Base-by-base conservation (phyloP, 768 basidiomycete species). In the Ramaria sp. region DNA sequence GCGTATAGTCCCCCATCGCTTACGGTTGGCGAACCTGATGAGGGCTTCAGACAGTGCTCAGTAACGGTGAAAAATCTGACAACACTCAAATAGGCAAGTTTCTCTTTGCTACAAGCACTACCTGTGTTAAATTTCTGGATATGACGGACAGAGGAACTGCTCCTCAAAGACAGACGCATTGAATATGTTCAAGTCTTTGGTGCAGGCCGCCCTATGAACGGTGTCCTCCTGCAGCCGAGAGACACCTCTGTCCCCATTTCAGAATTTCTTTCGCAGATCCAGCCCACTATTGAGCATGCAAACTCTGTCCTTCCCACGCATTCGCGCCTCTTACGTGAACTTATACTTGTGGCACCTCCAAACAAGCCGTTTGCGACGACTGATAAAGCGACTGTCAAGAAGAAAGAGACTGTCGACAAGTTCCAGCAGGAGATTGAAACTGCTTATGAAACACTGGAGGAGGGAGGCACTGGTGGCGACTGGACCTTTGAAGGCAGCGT, bases 51-150 rank as follows among this genome's bases (percentile, higher is more conserved):
- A 65, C 63, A 16, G 65, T 66, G 13, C 55, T 66, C 32, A 64
- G 61, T 52, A 65, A 64, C 45, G 64, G 65, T 27, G 64, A 65
- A 44, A 66, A 66, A 48, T 64, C 65, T 8, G 57, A 65, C 32
- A 64, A 63, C 49, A 61, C 57, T 34, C 65, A 66, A 47, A 48
- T 66, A 3, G 63, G 65, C 63, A 51, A 38, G 50, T 53, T n/a
- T 24, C 1, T n/a, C 34, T 24, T 36, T 1, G 15, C 15, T 42
- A 16, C 47, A 48, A 10, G 27, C 18, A 4, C 5, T 28, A 4
- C 5, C 4, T 48, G 5, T 32, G 10, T 32, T 32, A 10, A 48
- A 36, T 27, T 12, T 7, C 25, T 38, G 22, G n/a, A 18, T 48
- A 32, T 32, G 30, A 32, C 30, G 22, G 24, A 36, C 50, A 66